Conservation (phyloP, 2,329 filamentous ascomycete genomes). For the Aspergillus pseudonomiae region DNA sequence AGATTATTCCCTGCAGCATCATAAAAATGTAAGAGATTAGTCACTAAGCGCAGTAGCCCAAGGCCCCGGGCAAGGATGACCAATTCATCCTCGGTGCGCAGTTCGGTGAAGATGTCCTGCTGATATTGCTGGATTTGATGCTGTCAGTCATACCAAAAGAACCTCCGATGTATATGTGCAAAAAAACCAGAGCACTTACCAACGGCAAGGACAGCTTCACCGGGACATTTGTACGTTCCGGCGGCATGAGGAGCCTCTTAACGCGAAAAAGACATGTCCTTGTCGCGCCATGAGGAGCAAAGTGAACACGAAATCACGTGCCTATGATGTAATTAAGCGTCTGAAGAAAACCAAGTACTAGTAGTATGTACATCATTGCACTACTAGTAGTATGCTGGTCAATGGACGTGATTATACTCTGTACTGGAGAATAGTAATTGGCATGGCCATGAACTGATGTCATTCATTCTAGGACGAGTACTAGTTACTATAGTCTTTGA, state of each 20-base stretch:
- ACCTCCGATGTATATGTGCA: neutral
- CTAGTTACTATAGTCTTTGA: neutral
- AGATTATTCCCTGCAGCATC: slow-evolving; percentile 95
- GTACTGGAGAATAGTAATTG: too few species aligned
- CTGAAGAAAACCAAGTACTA: neutral
- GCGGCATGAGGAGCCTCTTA: slow-evolving; percentile 44
- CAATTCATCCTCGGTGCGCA: slow-evolving; percentile 88
- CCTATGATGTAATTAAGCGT: slow-evolving; percentile 21
- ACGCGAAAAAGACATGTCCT: slow-evolving; percentile 20
- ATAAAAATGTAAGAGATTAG: slow-evolving; percentile 95
- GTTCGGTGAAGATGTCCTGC: slow-evolving; percentile 89
- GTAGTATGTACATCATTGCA: too few species aligned
- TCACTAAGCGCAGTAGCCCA: slow-evolving; percentile 86
- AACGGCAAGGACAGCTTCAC: slow-evolving; percentile 67
- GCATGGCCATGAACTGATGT: too few species aligned
- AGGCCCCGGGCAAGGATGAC: slow-evolving; percentile 89
- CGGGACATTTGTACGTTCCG: slow-evolving; percentile 48
- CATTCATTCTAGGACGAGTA: neutral
- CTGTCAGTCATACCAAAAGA: slow-evolving; percentile 16
- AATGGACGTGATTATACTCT: neutral
- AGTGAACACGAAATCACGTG: slow-evolving; percentile 26
- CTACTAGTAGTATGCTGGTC: neutral
- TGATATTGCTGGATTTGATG: slow-evolving; percentile 69
- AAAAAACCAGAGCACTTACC: slow-evolving; percentile 38
- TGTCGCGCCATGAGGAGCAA: slow-evolving; percentile 19